Base-by-base conservation (phyloP, 2,329 filamentous ascomycete genomes). In the Sodiomyces alkalinus region DNA sequence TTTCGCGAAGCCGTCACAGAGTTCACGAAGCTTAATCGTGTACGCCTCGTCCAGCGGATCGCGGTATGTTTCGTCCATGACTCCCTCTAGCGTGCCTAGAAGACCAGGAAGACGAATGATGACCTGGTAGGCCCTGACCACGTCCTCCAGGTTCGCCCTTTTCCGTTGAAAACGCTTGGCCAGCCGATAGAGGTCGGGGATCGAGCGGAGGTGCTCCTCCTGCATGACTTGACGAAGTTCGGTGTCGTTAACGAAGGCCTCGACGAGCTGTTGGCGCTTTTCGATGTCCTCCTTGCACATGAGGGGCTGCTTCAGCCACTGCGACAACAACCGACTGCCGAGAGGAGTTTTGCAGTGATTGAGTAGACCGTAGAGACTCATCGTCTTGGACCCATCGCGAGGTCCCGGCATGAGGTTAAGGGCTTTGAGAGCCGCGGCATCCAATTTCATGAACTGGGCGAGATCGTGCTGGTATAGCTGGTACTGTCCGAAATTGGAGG, bases 331-430 rank as follows among this genome's bases (percentile, higher is more conserved):
- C 26, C 92, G 69, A 44, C 86, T 92, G 10, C 90, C 90, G 1
- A 92, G 75, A 0, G 90, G 82, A 2, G 90, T 98, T 52, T 93
- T 96, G 73, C 90, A 98, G 52, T 96, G 86, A 44, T 98, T 96
- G 22, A 98, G 62, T 12, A 98, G 60, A 1, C 90, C 90, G 42
- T 81, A 98, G 29, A 98, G 52, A 47, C 86, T 96, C 90, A 98
- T 98, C 1, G 74, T 92, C 59, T 94, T 96, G n/a, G 83, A 71
- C 2, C 90, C 90, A 46, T 98, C 90, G 39, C 85, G 74, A 0
- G 82, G 82, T 5, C 90, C 87, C 5, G 90, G 92, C 86, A 98
- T 96, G 20, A 98, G 67, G 44, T 98, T 98, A 30, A 98, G 65
- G 1, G 90, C 90, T 45, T 92, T 87, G 23, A 98, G 60, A 1